Percentiles rank a stretch among this genome's conserved stretches.
phyloP scores from a whole-genome alignment of 2,329 filamentous ascomycete genomes.

The Xylaria sp. region DNA sequence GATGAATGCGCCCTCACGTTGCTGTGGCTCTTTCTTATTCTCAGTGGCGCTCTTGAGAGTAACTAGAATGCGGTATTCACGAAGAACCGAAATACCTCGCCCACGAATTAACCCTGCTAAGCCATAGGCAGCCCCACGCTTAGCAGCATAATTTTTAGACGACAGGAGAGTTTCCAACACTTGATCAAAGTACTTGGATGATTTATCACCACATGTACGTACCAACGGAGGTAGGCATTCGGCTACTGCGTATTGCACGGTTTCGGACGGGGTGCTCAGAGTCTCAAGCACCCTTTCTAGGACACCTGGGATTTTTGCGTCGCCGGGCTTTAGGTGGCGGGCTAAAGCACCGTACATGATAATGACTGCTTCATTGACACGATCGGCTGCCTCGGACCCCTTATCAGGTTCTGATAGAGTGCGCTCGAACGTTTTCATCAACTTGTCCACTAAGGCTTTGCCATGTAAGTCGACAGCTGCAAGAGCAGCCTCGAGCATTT shows the following conservation, averaged over 20 bases:
- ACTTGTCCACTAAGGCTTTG: constrained; percentile 81
- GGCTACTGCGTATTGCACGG: constrained; percentile 95
- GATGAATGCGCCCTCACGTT: constrained; percentile 87
- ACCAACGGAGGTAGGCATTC: constrained; percentile 94
- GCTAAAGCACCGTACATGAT: constrained; percentile 96
- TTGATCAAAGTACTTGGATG: constrained; percentile 81
- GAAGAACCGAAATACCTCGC: constrained; percentile 82
- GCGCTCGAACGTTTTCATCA: constrained; percentile 92
- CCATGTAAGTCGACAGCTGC: constrained; percentile 84
- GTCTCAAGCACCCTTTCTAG: constrained; percentile 87
- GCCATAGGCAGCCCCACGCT: constrained; percentile 94
- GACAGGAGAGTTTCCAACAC: constrained; percentile 85
- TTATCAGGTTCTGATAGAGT: constrained; percentile 88
- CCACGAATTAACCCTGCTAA: constrained; percentile 90
- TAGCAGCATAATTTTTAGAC: constrained; percentile 90
- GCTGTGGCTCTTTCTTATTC: constrained; percentile 91
- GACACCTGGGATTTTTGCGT: constrained; percentile 87
- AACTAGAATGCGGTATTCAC: constrained; percentile 87
- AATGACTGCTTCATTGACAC: constrained; percentile 96
- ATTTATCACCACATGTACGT: constrained; percentile 79
- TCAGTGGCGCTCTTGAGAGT: constrained; percentile 85
- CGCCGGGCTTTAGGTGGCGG: constrained; percentile 85
- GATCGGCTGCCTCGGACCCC: constrained; percentile 82
- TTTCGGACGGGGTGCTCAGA: constrained; percentile 93
- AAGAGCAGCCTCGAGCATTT: constrained; percentile 93